phyloP scores from a whole-genome alignment of 2,329 filamentous ascomycete genomes.

The Davidsoniella neocaledoniae region DNA sequence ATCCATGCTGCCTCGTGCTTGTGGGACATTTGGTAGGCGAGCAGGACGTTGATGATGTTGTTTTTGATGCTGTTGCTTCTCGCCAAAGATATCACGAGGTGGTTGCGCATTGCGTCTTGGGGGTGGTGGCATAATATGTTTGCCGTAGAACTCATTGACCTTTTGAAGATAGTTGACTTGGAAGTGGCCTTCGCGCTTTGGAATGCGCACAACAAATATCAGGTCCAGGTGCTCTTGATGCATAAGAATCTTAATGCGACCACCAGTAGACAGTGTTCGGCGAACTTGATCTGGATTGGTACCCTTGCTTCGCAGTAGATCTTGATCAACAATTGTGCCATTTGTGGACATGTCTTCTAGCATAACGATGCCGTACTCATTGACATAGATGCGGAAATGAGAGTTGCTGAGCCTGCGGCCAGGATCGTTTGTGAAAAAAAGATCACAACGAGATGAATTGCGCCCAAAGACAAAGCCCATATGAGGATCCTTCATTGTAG shows the following conservation, averaged over 20 bases:
- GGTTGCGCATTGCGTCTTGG: background rate
- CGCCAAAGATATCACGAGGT: conserved; percentile 4
- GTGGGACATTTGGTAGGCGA: too few species aligned
- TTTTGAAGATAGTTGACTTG: conserved; percentile 51
- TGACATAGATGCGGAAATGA: conserved; percentile 92
- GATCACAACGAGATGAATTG: conserved; percentile 53
- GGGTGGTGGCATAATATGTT: conserved; percentile 6
- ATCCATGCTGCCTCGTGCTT: background rate
- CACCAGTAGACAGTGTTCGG: conserved; percentile 55
- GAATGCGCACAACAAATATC: conserved; percentile 73
- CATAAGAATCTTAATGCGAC: conserved; percentile 53
- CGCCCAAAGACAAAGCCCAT: conserved; percentile 79
- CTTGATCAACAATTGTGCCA: conserved; percentile 70
- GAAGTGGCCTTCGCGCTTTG: conserved; percentile 51
- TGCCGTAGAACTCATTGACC: conserved; percentile 42
- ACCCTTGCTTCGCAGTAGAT: conserved; percentile 36
- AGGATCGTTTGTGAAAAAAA: conserved; percentile 49
- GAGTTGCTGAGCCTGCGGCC: conserved; percentile 70
- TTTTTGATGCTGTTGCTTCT: background rate
- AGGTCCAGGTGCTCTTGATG: conserved; percentile 40
- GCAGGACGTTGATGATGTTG: background rate
- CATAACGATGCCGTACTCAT: conserved; percentile 74
- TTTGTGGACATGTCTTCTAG: conserved; percentile 92
- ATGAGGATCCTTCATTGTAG: conserved; percentile 46
- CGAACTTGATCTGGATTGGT: conserved; percentile 22